Evolutionary conservation across 345 rosid species (phyloP).

Genomic region (Corchorus capsularis): DNA sequence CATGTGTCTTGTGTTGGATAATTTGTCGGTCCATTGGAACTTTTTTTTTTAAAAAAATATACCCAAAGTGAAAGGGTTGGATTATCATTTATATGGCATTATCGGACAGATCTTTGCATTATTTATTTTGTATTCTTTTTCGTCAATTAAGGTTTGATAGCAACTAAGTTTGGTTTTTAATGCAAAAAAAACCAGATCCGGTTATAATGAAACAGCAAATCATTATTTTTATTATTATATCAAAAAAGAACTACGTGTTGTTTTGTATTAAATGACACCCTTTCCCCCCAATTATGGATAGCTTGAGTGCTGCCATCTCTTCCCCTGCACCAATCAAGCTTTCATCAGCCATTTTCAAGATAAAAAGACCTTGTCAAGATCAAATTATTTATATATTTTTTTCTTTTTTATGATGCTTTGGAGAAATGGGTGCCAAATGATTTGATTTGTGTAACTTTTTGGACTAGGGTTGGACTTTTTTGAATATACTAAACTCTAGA

Average conservation of each 20-base stretch:
- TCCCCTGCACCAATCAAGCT: slow-evolving; percentile 1
- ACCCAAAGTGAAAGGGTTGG: background rate
- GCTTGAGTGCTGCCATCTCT: slow-evolving; percentile 8
- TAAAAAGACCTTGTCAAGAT: slow-evolving; percentile 9
- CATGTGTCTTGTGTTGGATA: slow-evolving; percentile 54
- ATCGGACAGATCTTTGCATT: slow-evolving; percentile 19
- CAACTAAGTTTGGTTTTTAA: slow-evolving; percentile 8
- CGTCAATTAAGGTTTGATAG: slow-evolving; percentile 18
- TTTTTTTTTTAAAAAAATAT: too few species aligned
- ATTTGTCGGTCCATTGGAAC: slow-evolving; percentile 56
- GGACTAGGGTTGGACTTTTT: background rate
- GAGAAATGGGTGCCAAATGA: background rate
- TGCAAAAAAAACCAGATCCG: background rate
- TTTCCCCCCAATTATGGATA: slow-evolving; percentile 24
- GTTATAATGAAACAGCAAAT: background rate
- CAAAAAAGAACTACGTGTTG: slow-evolving; percentile 6
- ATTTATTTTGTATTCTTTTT: slow-evolving; percentile 17
- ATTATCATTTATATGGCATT: slow-evolving; percentile 3
- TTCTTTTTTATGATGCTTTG: background rate
- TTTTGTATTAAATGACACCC: slow-evolving; percentile 14
- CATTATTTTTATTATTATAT: background rate
- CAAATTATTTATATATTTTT: slow-evolving; percentile 3
- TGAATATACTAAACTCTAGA: background rate
- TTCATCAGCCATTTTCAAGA: background rate
- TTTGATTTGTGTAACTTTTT: background rate